Evolutionary conservation across 2,329 filamentous ascomycete genomes (phyloP), one percentile per base, ranked within the genome.

Genomic region (Colletotrichum sp.): DNA sequence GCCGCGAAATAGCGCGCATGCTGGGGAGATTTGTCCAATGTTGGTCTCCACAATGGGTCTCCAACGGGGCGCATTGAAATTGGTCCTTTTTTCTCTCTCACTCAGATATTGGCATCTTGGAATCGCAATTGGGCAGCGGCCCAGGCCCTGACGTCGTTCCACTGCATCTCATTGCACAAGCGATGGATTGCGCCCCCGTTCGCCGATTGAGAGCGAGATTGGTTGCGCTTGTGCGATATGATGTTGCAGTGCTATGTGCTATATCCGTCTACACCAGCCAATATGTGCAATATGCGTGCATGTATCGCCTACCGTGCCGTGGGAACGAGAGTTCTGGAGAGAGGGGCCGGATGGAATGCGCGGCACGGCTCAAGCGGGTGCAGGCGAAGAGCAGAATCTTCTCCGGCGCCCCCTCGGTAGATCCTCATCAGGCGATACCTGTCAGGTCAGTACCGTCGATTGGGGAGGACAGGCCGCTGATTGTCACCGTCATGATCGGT

Each of bases 21-120:
- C 73, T 74, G 52, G 61, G 72, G 72, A 74, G 61, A 68, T 68
- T 64, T 67, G 57, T 58, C 73, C 73, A 73, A 75, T 52, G 28
- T 43, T 52, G 64, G 70, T 65, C 32, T 30, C 63, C 63, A 75
- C 69, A 73, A 74, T 34, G 63, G 57, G 43, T 58, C 64, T 70
- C 48, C 58, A 63, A 67, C 63, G 63, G 63, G 69, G 72, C 70
- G 69, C 61, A 57, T 75, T 57, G 28, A 73, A 60, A 75, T 75
- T 73, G 57, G 26, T 64, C 43, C n/a, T 21, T 24, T 30, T 75
- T 26, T 52, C 30, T 18, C 64, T 34, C 16, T 32, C 24, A 13
- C 24, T 28, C 21, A 61, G 55, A 69, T 60, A 60, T 43, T 69
- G 66, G 32, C 9, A 58, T 32, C 18, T 30, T 38, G n/a, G 21